phyloP scores from a whole-genome alignment of 2,329 filamentous ascomycete genomes.

The Ilyonectria destructans region DNA sequence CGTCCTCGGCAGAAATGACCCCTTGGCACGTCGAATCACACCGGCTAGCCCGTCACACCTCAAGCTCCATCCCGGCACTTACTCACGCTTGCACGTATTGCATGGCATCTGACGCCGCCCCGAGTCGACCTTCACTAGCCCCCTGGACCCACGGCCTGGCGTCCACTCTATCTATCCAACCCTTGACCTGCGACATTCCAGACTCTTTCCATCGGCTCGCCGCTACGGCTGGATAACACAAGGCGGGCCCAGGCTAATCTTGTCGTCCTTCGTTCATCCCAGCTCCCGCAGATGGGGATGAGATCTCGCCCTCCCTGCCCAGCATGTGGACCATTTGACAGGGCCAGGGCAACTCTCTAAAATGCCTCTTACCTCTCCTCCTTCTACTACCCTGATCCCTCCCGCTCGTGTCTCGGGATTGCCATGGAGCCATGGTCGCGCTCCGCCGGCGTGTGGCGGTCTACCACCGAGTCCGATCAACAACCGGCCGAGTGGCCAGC shows the following conservation, averaged over 20 bases:
- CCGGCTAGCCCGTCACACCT: constrained; percentile 20
- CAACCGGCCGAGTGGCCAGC: constrained; percentile 31
- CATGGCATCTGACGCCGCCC: constrained; percentile 1
- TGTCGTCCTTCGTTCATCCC: constrained; percentile 38
- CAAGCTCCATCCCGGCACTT: constrained; percentile 26
- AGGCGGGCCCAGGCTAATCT: constrained; percentile 39
- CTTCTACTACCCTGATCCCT: constrained; percentile 11
- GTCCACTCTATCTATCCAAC: constrained; percentile 33
- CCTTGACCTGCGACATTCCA: constrained; percentile 41
- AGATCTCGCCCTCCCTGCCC: constrained; percentile 42
- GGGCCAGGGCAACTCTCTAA: constrained; percentile 19
- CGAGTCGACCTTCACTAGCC: constrained; percentile 13
- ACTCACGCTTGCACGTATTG: constrained; percentile 5
- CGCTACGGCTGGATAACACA: constrained; percentile 33
- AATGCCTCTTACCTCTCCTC: constrained; percentile 20
- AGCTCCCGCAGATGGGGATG: constrained; percentile 37
- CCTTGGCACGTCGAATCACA: constrained; percentile 25
- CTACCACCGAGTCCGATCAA: constrained; percentile 23
- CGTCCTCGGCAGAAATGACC: not conserved
- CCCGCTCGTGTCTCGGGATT: constrained; percentile 26
- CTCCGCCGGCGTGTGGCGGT: not conserved
- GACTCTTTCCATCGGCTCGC: constrained; percentile 39
- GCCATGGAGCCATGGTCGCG: constrained; percentile 25
- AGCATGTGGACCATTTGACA: constrained; percentile 29
- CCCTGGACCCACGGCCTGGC: constrained; percentile 17